Evolutionary conservation across 2,329 filamentous ascomycete species (phyloP), one percentile per base, ranked within the genome.

Genomic region (Neofusicoccum sp.): DNA sequence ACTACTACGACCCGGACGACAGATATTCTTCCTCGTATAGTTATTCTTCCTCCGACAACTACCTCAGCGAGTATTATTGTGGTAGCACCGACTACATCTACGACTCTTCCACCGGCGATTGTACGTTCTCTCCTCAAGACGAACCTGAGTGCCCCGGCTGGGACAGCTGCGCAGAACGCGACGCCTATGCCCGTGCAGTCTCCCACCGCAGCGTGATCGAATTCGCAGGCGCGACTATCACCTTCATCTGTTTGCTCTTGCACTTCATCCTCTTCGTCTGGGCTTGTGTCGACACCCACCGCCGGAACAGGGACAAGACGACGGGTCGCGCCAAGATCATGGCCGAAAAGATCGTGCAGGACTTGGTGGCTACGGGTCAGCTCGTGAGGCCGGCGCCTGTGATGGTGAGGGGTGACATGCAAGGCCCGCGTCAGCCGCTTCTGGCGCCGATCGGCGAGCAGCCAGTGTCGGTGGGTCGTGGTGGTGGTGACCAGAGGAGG

Each of bases 241-340:
- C 75, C 45, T 75, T 70, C 62, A 58, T 76, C 6, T 65, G 64
- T 2, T 39, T 77, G 16, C 14, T 71, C 1, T 49, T 76, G 43
- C 75, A 77, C 56, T 70, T 78, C 54, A 65, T 65, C 1, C 67
- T 77, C 3, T 77, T 78, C 64, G 65, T 77, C 9, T 77, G 75
- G 73, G 76, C 75, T 0, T 78, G 76, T 37, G 70, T 76, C 6
- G 75, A 78, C 50, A 74, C 72, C 14, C 64, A 73, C 48, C 62
- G 61, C 4, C 58, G 71, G 31, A 72, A 71, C 49, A 39, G 6
- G 48, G 11, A 8, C 6, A 56, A 33, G 39, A 6, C 9, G 41
- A 12, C 37, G 39, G 16, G 14, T 6, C 29, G 9, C 9, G 61
- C 49, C 2, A 28, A 11, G 22, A n/a, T 33, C 12, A 22, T 52